These are phyloP conservation scores for Apophysomyces variabilis DNA, from an alignment of 371 early-diverging fungal genomes.

Conservation along the genomic window DNA sequence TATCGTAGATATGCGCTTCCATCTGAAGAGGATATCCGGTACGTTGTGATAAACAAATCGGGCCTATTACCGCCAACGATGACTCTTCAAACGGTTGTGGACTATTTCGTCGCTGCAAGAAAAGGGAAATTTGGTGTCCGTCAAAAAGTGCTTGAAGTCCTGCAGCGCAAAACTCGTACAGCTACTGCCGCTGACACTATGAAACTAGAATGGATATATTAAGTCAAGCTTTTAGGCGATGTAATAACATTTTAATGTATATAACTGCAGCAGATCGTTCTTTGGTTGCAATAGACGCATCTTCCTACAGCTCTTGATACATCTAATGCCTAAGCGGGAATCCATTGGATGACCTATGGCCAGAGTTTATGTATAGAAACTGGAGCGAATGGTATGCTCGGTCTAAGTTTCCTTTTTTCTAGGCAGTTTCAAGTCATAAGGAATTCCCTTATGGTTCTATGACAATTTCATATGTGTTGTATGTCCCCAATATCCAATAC, in stretches of 20 bases:
- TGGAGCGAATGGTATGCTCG: too few relatives aligned
- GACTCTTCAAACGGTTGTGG: constrained; percentile 61
- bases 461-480: not conserved
- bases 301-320: too few relatives aligned
- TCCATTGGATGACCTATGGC: too few relatives aligned
- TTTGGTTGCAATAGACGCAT: too few relatives aligned
- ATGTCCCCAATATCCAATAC: not conserved
- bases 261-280: too few relatives aligned
- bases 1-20: constrained; percentile 71
- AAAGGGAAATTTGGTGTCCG: constrained; percentile 65
- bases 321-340: too few relatives aligned
- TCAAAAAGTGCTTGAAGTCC: constrained; percentile 65
- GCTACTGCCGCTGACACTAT: not conserved
- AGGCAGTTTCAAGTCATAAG: not conserved
- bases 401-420: too few relatives aligned
- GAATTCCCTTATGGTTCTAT: not conserved
- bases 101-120: constrained; percentile 58
- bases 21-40: constrained; percentile 66
- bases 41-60: constrained; percentile 54
- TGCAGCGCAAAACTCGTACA: constrained; percentile 54
- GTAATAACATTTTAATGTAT: too few relatives aligned
- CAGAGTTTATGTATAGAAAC: too few relatives aligned
- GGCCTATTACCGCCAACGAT: constrained; percentile 34
- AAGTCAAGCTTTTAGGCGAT: not conserved
- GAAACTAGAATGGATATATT: constrained; percentile 26